Base-by-base conservation (phyloP, 2,329 filamentous ascomycete species). In the Trichoderma oligosporum region DNA sequence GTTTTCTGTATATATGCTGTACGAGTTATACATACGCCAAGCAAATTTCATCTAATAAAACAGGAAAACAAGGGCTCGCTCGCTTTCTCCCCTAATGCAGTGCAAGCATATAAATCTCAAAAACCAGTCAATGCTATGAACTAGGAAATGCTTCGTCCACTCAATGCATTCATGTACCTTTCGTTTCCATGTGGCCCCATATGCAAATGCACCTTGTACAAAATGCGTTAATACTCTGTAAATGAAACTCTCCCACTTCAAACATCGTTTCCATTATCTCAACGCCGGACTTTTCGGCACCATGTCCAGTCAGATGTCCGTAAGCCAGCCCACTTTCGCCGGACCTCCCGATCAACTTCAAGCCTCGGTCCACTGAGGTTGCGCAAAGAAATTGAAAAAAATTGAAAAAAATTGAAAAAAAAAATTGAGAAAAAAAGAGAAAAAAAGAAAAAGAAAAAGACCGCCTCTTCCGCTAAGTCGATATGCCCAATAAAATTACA, bases 251-350 rank as follows among this genome's bases (percentile, higher is more conserved):
- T 22, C 39, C 11, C n/a, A n/a, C 39, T 25, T 27, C 20, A 14
- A 14, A 25, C 7, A 9, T 47, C 45, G 7, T 7, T n/a, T 18
- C 33, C 45, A 45, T 25, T 4, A 14, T 20, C 41, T 24, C 18
- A 45, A 20, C 27, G 42, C 33, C 47, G 47, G 47, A n/a, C 33
- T 39, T 29, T 47, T 25, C 44, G 44, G 44, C 44, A 47, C 29
- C 35, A 33, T 29, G 33, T 18, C 47, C 22, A 35, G 33, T 39
- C n/a, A 51, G 47, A 51, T 38, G 24, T 12, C 48, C 35, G 48
- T 38, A 52, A 41, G 38, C 18, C 42, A 45, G 14, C 45, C 45
- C 45, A 24, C 45, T 16, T 35, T 38, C 47, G 47, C 49, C 51
- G 51, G 16, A 2, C 51, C 51, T 54, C 51, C 39, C 51, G 51